Percentiles rank a stretch among this genome's conserved stretches.
Conservation (phyloP, 352 stramenopile species). For the Aphanomyces stellatus region DNA sequence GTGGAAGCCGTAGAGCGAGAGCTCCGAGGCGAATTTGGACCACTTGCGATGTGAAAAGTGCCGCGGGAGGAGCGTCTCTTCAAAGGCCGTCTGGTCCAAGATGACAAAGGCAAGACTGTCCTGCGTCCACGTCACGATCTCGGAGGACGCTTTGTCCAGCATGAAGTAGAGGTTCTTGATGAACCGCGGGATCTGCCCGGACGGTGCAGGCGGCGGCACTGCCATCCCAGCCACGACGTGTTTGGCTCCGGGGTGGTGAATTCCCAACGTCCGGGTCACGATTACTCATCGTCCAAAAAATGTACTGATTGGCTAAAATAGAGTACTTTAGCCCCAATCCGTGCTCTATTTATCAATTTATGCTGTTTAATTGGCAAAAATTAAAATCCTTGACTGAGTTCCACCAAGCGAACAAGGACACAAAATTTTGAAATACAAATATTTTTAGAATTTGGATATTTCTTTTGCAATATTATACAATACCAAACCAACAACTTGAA, state of each 20-base stretch:
- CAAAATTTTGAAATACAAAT: too few relatives aligned
- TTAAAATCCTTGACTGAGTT: too few relatives aligned
- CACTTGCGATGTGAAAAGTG: neutral
- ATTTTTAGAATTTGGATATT: too few relatives aligned
- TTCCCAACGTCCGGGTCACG: too few relatives aligned
- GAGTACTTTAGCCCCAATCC: too few relatives aligned
- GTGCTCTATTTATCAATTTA: too few relatives aligned
- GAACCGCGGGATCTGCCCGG: neutral
- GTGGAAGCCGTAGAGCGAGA: neutral
- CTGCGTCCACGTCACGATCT: neutral
- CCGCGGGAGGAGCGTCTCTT: neutral
- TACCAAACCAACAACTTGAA: too few relatives aligned
- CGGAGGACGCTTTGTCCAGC: neutral
- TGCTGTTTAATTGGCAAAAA: too few relatives aligned
- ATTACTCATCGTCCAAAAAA: neutral
- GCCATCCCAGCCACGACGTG: neutral
- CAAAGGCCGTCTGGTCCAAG: neutral
- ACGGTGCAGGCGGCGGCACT: neutral
- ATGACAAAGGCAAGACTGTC: neutral
- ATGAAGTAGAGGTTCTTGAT: constrained; percentile 1
- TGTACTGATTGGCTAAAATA: neutral
- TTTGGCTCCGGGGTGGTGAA: neutral
- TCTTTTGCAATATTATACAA: too few relatives aligned
- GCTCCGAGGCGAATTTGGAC: neutral
- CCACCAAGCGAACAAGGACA: too few relatives aligned